A percentile compares a stretch with the other conserved stretches of the same genome.
Conservation (phyloP, 208 protist genomes). For the Crithidia fasciculata region DNA sequence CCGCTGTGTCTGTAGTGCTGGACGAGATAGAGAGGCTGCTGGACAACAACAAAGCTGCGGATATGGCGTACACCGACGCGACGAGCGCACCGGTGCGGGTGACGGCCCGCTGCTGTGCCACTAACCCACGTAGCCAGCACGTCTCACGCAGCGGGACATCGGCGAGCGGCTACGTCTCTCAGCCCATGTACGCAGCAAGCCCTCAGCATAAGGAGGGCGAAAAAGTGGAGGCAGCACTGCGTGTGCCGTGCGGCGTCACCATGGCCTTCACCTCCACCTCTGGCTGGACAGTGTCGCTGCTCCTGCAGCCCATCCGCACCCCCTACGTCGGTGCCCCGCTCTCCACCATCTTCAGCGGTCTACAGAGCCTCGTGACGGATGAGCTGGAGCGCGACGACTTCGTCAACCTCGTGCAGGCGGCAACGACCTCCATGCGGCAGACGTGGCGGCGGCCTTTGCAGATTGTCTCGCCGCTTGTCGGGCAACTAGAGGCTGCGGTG, state of each 20-base stretch:
- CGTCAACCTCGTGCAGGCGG: constrained; percentile 10
- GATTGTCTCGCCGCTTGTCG: constrained; percentile 9
- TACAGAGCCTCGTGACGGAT: constrained; percentile 44
- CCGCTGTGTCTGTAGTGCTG: constrained; percentile 44
- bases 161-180: constrained; percentile 21
- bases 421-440: constrained; percentile 21
- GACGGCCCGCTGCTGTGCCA: constrained; percentile 11
- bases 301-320: constrained; percentile 42
- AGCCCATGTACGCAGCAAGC: not conserved
- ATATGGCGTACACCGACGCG: not conserved
- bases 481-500: constrained; percentile 22
- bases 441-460: constrained; percentile 14
- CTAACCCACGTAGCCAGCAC: not conserved
- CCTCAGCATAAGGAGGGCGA: too few relatives aligned
- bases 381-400: constrained; percentile 41
- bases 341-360: constrained; percentile 44
- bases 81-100: constrained; percentile 12
- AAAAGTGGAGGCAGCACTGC: not conserved
- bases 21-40: constrained; percentile 17
- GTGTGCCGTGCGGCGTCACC: constrained; percentile 16
- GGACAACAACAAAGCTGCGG: not conserved
- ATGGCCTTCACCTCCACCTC: constrained; percentile 40
- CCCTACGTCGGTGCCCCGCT: constrained; percentile 66
- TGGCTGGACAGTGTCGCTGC: constrained; percentile 63
- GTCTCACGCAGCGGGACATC: not conserved